A percentile compares a stretch with the other conserved stretches of the same genome.
phyloP scores from a whole-genome alignment of 148 eudicot species.

The Euryodendron excelsum region DNA sequence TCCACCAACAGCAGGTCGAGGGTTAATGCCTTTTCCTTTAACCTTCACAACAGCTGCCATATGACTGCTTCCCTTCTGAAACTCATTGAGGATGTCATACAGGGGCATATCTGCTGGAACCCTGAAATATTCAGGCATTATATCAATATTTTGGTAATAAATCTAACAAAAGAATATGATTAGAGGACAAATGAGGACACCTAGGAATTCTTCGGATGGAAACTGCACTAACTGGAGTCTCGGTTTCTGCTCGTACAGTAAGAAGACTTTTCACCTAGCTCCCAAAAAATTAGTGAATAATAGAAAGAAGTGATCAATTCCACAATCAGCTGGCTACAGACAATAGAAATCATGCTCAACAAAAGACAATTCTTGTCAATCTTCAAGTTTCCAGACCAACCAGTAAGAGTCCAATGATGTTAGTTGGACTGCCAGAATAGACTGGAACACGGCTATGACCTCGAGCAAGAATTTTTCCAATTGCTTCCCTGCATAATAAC shows the following conservation, averaged over 20 bases:
- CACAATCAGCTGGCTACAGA: conserved; percentile 8
- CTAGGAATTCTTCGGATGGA: conserved; percentile 90
- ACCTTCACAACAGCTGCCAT: conserved; percentile 94
- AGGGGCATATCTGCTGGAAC: conserved; percentile 91
- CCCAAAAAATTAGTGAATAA: not conserved
- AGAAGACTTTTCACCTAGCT: conserved; percentile 87
- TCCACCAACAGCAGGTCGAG: conserved; percentile 23
- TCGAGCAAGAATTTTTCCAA: conserved; percentile 88
- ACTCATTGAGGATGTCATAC: conserved; percentile 91
- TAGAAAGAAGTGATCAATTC: not conserved
- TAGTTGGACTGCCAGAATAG: conserved; percentile 69
- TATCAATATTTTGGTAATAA: not conserved
- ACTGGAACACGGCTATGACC: conserved; percentile 98
- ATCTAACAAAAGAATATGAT: not conserved
- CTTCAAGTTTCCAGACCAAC: conserved; percentile 34
- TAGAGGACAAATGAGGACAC: conserved; percentile 23
- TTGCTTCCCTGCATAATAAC: conserved; percentile 66
- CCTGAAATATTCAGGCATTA: conserved; percentile 31
- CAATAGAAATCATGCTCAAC: not conserved
- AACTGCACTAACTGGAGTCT: conserved; percentile 89
- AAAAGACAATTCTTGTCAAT: not conserved
- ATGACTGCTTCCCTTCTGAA: conserved; percentile 94
- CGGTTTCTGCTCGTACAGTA: conserved; percentile 87
- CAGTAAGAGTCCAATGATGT: conserved; percentile 84
- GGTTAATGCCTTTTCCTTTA: conserved; percentile 39